phyloP scores from a whole-genome alignment of 345 rosid species.

The Brassica carinata region DNA sequence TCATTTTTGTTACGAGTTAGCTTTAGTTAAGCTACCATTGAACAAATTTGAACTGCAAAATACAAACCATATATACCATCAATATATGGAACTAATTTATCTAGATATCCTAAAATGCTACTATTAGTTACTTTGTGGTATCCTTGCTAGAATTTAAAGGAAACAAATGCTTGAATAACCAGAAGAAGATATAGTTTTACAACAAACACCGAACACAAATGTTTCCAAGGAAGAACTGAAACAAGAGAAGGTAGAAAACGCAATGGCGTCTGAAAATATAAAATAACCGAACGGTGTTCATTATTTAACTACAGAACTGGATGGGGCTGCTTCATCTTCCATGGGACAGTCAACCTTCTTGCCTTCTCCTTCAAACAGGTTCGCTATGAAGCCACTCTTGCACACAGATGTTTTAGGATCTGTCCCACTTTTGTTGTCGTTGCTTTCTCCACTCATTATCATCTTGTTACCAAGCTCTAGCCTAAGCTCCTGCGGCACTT shows the following conservation, averaged over 20 bases:
- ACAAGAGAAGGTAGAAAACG: not conserved
- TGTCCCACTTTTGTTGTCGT: not conserved
- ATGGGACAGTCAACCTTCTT: slow-evolving; percentile 15
- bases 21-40: no score
- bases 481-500: slow-evolving; percentile 37
- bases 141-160: no score
- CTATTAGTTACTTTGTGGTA: no score
- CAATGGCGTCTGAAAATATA: not conserved
- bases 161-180: no score
- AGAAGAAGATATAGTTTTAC: no score
- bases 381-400: slow-evolving; percentile 27
- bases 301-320: slow-evolving; percentile 1
- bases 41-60: no score
- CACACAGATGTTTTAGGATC: not conserved
- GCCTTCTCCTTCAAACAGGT: slow-evolving; percentile 25
- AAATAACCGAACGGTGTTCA: not conserved
- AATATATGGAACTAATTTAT: no score
- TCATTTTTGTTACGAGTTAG: no score
- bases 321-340: slow-evolving; percentile 30
- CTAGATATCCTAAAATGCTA: no score
- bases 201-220: not conserved
- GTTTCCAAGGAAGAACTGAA: not conserved
- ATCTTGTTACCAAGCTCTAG: slow-evolving; percentile 42
- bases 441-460: slow-evolving; percentile 14
- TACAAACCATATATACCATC: no score